These are phyloP conservation scores for Phytophthora hibernalis DNA, from an alignment of 352 stramenopile species.

Conservation along the genomic window DNA sequence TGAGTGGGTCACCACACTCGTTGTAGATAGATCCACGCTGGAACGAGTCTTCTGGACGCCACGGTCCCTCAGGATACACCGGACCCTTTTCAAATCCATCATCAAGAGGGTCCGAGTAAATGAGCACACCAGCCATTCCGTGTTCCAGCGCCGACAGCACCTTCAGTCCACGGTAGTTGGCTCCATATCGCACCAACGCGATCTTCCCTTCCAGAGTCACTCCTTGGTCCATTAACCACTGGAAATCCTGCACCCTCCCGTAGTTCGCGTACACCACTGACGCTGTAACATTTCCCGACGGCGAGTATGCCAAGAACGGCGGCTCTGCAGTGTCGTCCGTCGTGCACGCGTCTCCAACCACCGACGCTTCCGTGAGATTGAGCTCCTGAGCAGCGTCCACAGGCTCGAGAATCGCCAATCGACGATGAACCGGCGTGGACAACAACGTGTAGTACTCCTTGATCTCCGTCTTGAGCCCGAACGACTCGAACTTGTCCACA, in stretches of 20 bases:
- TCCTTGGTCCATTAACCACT: slow-evolving; percentile 54
- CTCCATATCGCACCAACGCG: slow-evolving; percentile 84
- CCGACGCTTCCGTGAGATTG: slow-evolving; percentile 59
- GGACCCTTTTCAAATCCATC: slow-evolving; percentile 73
- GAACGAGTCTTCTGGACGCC: slow-evolving; percentile 74
- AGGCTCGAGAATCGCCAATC: slow-evolving; percentile 52
- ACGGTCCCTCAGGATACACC: slow-evolving; percentile 85
- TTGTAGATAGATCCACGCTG: slow-evolving; percentile 90
- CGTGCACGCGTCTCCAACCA: slow-evolving; percentile 72
- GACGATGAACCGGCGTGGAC: slow-evolving; percentile 58
- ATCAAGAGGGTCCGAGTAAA: slow-evolving; percentile 89
- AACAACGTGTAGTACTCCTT: slow-evolving; percentile 75
- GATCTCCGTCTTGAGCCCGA: slow-evolving; percentile 69
- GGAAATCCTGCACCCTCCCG: slow-evolving; percentile 80
- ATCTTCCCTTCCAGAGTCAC: slow-evolving; percentile 82
- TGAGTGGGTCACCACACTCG: slow-evolving; percentile 79
- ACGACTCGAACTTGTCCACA: slow-evolving; percentile 52
- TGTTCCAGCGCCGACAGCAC: slow-evolving; percentile 77
- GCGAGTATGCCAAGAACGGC: slow-evolving; percentile 86
- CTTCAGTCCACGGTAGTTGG: slow-evolving; percentile 73
- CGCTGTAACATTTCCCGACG: slow-evolving; percentile 66
- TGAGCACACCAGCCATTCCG: slow-evolving; percentile 75
- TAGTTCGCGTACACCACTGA: slow-evolving; percentile 90
- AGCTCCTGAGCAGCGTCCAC: slow-evolving; percentile 35
- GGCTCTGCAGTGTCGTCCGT: slow-evolving; percentile 56